Evolutionary conservation across 495 filamentous ascomycete species (phyloP).

Genomic region (Penicillium steckii): DNA sequence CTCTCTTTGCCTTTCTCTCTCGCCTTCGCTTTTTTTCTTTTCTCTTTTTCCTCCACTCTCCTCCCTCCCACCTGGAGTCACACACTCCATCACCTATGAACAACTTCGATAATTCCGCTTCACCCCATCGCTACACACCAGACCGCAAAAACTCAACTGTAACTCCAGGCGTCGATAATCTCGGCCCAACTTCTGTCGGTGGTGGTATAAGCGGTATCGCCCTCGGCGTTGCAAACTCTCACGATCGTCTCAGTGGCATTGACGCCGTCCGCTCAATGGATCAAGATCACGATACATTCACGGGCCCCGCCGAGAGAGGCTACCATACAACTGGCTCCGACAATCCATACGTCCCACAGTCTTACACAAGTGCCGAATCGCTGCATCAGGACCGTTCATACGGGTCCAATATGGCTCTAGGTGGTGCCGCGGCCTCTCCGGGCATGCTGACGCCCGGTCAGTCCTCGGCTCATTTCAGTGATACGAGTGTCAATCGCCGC

Average conservation of each 20-base stretch:
- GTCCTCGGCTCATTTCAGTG: slow-evolving; percentile 30
- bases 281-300: slow-evolving; percentile 12
- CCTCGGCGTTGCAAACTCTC: slow-evolving; percentile 67
- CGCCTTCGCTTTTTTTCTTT: not conserved
- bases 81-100: slow-evolving; percentile 1
- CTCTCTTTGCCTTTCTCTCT: not conserved
- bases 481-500: slow-evolving; percentile 18
- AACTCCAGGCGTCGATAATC: slow-evolving; percentile 75
- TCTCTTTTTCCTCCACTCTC: not conserved
- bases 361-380: slow-evolving; percentile 25
- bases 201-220: slow-evolving; percentile 79
- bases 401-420: slow-evolving; percentile 37
- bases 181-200: slow-evolving; percentile 66
- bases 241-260: slow-evolving; percentile 70
- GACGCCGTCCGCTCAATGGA: slow-evolving; percentile 60
- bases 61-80: too few species aligned
- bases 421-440: slow-evolving; percentile 34
- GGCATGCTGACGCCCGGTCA: slow-evolving; percentile 36
- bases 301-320: slow-evolving; percentile 44
- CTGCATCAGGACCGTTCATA: slow-evolving; percentile 35
- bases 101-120: slow-evolving; percentile 13
- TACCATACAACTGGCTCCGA: slow-evolving; percentile 44
- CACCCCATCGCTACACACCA: slow-evolving; percentile 13
- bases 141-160: slow-evolving; percentile 48
- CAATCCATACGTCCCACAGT: slow-evolving; percentile 43